Conservation (phyloP, 2,329 filamentous ascomycete genomes). For the Fusarium penzigii region DNA sequence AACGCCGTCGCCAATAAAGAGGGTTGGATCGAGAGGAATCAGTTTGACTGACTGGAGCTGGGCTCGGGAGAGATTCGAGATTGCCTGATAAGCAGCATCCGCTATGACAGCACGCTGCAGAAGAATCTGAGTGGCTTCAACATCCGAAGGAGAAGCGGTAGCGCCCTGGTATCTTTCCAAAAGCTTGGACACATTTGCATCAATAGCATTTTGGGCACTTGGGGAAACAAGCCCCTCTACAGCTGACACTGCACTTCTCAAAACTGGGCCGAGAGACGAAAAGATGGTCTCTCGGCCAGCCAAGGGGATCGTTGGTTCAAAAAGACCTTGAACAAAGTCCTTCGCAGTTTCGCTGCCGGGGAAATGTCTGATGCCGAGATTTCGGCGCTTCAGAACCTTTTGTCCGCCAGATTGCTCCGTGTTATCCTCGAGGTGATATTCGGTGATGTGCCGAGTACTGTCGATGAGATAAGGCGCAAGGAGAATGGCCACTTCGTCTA, state of each 20-base stretch:
- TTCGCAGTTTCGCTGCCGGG: neutral
- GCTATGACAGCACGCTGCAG: constrained; percentile 18
- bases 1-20: neutral
- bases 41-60: constrained; percentile 8
- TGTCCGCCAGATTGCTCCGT: neutral
- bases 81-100: constrained; percentile 15
- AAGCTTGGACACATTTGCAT: constrained; percentile 2
- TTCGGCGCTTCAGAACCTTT: neutral
- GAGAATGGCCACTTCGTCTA: constrained; percentile 6
- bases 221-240: constrained; percentile 6
- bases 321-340: constrained; percentile 16
- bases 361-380: constrained; percentile 4
- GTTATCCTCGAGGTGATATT: neutral
- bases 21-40: neutral
- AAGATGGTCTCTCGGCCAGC: constrained; percentile 10
- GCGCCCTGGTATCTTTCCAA: neutral
- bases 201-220: neutral
- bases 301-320: constrained; percentile 12
- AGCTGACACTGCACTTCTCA: constrained; percentile 5
- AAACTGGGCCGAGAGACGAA: constrained; percentile 13
- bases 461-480: constrained; percentile 13
- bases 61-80: constrained; percentile 4
- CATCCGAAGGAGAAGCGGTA: neutral
- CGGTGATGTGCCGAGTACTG: constrained; percentile 1
- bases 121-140: constrained; percentile 9